Base-by-base conservation (phyloP, 1,284 basidiomycete species). In the Melampsora americana region DNA sequence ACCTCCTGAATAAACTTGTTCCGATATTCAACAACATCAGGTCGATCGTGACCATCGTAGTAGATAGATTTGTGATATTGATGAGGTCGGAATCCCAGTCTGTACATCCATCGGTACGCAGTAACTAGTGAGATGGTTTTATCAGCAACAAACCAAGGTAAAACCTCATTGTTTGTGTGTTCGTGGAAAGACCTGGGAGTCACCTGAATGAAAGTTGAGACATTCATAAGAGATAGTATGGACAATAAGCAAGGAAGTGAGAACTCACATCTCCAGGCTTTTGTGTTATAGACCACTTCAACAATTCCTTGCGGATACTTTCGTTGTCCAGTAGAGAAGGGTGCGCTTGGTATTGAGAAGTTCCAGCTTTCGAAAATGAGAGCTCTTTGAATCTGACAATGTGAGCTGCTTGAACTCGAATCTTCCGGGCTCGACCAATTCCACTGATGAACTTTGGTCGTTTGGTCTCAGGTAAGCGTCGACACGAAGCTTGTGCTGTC, bases 1-100 rank as follows among this genome's bases (percentile, higher is more conserved):
- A 60, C 50, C 30, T 69, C 53, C 42, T 60, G 0, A n/a, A 69
- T 69, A 30, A 59, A 61, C 14, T 39, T 61, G 12, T 70, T 61
- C 46, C 69, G 39, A 20, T 32, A n/a, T 6, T 18, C 3, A n/a
- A 60, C 44, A 2, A 70, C 69, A 62, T 70, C 69, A 1, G 30
- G n/a, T 12, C 26, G 53, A 23, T 69, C n/a, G 53, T 69, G 68
- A 12, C 68, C 68, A 69, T 69, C 18, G 18, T 30, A 69, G n/a
- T 69, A 69, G 30, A 69, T 50, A 9, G 53, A 69, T 18, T 69
- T 69, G 28, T 18, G 28, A 20, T 59, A 69, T n/a, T 56, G 46
- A 16, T 69, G 48, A 20, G 53, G 68, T 16, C 16, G 5, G 32
- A 32, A 69, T 30, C 48, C 68, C 18, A 69, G 18, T 53, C 35